Conservation (phyloP, 2,329 filamentous ascomycete species). For the Teratosphaeria viscida region DNA sequence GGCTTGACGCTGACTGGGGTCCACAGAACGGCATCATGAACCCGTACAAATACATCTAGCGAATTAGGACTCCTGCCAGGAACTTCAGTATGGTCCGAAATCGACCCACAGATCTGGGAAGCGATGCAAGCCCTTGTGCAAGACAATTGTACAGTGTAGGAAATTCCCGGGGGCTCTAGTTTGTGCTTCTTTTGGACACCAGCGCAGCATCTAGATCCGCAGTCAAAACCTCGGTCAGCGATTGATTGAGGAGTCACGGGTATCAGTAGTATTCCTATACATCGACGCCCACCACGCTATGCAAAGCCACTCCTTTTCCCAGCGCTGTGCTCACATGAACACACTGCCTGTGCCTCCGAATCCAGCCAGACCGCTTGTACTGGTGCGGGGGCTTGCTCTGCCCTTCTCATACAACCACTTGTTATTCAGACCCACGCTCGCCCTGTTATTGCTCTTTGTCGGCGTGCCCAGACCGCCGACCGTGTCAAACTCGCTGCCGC, state of each 20-base stretch:
- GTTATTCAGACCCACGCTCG: conserved; percentile 71
- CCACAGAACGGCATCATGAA: conserved; percentile 96
- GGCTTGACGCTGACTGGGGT: background rate
- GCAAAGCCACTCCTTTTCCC: background rate
- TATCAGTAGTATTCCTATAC: background rate
- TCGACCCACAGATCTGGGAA: too few species aligned
- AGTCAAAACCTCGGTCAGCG: background rate
- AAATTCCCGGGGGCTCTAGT: too few species aligned
- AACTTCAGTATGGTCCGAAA: too few species aligned
- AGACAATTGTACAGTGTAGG: too few species aligned
- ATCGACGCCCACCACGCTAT: background rate
- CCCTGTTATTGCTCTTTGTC: conserved; percentile 30
- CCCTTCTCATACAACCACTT: conserved; percentile 93
- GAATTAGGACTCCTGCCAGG: background rate
- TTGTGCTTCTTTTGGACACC: too few species aligned
- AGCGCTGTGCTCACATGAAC: background rate
- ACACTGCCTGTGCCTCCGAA: conserved; percentile 7
- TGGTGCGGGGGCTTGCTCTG: conserved; percentile 39
- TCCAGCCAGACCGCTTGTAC: conserved; percentile 1
- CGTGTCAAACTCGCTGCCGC: conserved; percentile 13
- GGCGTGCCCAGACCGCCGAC: conserved; percentile 13
- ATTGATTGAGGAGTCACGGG: background rate
- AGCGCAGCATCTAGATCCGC: too few species aligned
- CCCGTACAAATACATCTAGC: conserved; percentile 84
- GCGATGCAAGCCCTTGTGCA: too few species aligned